A percentile compares a stretch with the other conserved stretches of the same genome.
Evolutionary conservation across 2,329 filamentous ascomycete species (phyloP).

Genomic region (Cryphonectria nitschkei): DNA sequence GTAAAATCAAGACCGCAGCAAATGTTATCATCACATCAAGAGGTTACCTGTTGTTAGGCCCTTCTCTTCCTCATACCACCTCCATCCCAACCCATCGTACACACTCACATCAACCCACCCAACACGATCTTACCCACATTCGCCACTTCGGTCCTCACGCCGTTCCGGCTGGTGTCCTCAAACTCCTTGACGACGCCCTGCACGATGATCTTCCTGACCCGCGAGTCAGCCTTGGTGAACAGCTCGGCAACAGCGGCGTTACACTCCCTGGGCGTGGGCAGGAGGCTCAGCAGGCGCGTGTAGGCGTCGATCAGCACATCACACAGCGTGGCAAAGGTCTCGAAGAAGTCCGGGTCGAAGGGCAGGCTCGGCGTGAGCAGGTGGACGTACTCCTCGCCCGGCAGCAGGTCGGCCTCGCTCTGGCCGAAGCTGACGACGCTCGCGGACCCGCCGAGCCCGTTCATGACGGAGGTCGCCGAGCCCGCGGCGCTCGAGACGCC

Average conservation of each 20-base stretch:
- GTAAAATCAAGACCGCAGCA: slow-evolving; percentile 17
- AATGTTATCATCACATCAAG: slow-evolving; percentile 26
- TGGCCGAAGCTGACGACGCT: slow-evolving; percentile 61
- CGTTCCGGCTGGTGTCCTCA: slow-evolving; percentile 79
- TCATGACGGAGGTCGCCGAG: slow-evolving; percentile 31
- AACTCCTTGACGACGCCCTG: slow-evolving; percentile 89
- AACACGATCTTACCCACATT: slow-evolving; percentile 88
- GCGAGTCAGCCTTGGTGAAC: slow-evolving; percentile 87
- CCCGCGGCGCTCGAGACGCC: slow-evolving; percentile 12
- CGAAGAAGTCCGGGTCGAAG: slow-evolving; percentile 96
- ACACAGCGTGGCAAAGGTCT: slow-evolving; percentile 93
- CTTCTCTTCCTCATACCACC: neutral
- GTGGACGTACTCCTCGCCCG: slow-evolving; percentile 85
- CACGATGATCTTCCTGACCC: slow-evolving; percentile 85
- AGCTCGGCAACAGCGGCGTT: slow-evolving; percentile 74
- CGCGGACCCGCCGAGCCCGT: slow-evolving; percentile 40
- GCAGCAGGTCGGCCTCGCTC: slow-evolving; percentile 68
- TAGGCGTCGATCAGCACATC: slow-evolving; percentile 96
- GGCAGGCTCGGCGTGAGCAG: slow-evolving; percentile 89
- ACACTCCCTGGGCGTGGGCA: slow-evolving; percentile 76
- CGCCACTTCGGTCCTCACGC: slow-evolving; percentile 79
- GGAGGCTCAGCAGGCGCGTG: slow-evolving; percentile 72
- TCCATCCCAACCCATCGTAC: neutral
- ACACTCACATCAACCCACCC: slow-evolving; percentile 73
- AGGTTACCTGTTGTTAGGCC: neutral